Base-by-base conservation (phyloP, 129 eudicot species). In the Helianthus annuus region DNA sequence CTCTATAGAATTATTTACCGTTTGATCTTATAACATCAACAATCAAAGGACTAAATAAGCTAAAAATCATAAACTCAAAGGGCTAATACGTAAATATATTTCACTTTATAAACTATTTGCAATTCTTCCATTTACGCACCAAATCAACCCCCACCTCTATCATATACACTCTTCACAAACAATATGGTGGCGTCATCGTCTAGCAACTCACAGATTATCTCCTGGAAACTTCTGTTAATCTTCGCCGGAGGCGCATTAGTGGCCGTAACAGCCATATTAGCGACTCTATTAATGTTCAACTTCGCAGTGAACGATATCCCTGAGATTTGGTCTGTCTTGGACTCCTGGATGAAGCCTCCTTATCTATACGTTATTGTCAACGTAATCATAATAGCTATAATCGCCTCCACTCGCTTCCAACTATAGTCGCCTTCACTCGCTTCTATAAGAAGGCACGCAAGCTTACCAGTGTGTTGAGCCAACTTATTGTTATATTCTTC, bases 341-440 rank as follows among this genome's bases (percentile, higher is more conserved):
- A 69, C 10, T 52, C 89, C 6, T 88, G 85, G 91, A 76, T 86
- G 4, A 78, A 83, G 58, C 97, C 96, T 16, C 97, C 97, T 19
- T 92, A 84, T 68, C 70, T 92, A 11, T 92, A 84, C 72, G 55
- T 89, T 24, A 40, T 92, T 38, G 73, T 89, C 62, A 92, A 92
- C 83, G 82, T 77, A 17, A 92, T 92, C 69, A 92, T 92, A 61
- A 66, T 92, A 78, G 77, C 84, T 45, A 88, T 92, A 73, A 85
- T 59, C 68, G 91, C 85, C 52, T 44, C 91, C 13, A 82, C 93
- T 5, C 87, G 77, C 62, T 81, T 78, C 78, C 83, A 81, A 59
- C 64, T 19, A 34, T 40, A 56, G 56, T 75, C 73, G 70, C 4
- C 64, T 62, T 32, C 44, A 34, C 14, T 36, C 40, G 4, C 40